Percentiles rank a stretch among this genome's conserved stretches.
These are phyloP conservation scores for Trichosanthes cucumerina DNA, from an alignment of 306 rosid species.

Conservation along the genomic window DNA sequence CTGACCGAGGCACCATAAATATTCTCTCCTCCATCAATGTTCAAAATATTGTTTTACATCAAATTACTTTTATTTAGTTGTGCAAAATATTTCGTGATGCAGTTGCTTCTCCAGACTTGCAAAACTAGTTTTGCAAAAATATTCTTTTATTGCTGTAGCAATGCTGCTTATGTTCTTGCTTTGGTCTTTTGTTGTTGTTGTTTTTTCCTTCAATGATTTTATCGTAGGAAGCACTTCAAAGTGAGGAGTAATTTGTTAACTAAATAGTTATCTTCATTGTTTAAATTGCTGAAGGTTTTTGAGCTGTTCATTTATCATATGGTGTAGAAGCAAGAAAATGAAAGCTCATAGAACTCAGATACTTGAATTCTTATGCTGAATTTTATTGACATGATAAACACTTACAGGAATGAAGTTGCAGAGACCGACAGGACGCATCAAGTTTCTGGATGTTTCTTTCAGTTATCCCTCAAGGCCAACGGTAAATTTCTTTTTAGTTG, in stretches of 20 bases:
- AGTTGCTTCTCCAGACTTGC: not conserved
- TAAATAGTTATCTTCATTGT: not conserved
- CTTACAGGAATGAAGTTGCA: constrained; percentile 59
- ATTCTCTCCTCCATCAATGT: not conserved
- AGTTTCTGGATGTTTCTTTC: constrained; percentile 66
- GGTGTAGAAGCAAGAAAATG: not conserved
- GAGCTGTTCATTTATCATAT: not conserved
- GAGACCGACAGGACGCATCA: constrained; percentile 49
- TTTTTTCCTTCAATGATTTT: not conserved
- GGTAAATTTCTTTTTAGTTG: constrained; percentile 33
- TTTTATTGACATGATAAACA: constrained; percentile 16
- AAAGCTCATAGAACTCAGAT: not conserved
- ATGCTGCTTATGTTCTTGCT: not conserved
- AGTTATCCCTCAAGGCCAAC: constrained; percentile 71
- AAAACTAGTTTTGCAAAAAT: not conserved
- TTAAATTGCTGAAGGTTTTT: not conserved
- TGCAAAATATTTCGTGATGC: not conserved
- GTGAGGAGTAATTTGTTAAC: not conserved
- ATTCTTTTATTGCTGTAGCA: not conserved
- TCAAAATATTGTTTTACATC: not conserved
- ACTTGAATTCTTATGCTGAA: not conserved
- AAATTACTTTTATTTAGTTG: not conserved
- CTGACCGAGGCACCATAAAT: not conserved
- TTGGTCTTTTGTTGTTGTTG: not conserved
- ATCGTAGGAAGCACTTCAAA: not conserved